Evolutionary conservation across 345 rosid species (phyloP).

Genomic region (Eucalyptus polyanthemos): DNA sequence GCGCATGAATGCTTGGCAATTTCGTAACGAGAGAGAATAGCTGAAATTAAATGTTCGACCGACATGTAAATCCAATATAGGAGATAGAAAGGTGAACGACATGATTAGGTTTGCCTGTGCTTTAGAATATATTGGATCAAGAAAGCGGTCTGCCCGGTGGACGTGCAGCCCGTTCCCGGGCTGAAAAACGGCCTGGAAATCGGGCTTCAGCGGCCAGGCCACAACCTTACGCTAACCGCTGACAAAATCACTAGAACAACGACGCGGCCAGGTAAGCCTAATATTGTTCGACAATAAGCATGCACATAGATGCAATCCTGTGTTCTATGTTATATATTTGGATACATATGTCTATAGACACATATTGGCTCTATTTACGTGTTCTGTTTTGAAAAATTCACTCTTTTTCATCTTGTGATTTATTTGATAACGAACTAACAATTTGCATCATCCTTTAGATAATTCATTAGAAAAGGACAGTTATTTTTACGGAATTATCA

Average conservation of each 20-base stretch:
- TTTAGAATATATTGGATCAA: neutral
- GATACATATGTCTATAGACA: neutral
- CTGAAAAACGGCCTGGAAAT: neutral
- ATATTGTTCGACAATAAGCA: neutral
- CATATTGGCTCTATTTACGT: neutral
- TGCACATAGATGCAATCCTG: neutral
- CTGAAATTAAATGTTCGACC: neutral
- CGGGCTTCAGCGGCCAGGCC: neutral
- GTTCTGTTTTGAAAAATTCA: no score
- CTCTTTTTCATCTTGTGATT: neutral
- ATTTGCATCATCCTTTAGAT: neutral
- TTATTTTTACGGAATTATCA: neutral
- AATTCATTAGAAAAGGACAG: neutral
- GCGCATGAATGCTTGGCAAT: neutral
- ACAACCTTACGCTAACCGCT: neutral
- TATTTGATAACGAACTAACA: neutral
- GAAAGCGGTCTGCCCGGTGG: neutral
- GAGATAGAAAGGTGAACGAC: neutral
- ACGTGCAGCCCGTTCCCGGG: rapidly evolving
- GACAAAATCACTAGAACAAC: neutral
- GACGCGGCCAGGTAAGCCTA: neutral
- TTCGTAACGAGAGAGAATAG: neutral
- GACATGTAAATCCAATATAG: neutral
- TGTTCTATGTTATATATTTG: neutral
- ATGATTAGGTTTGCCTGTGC: neutral